Base-by-base conservation (phyloP, 768 basidiomycete genomes). In the Sarcodon aspratus region DNA sequence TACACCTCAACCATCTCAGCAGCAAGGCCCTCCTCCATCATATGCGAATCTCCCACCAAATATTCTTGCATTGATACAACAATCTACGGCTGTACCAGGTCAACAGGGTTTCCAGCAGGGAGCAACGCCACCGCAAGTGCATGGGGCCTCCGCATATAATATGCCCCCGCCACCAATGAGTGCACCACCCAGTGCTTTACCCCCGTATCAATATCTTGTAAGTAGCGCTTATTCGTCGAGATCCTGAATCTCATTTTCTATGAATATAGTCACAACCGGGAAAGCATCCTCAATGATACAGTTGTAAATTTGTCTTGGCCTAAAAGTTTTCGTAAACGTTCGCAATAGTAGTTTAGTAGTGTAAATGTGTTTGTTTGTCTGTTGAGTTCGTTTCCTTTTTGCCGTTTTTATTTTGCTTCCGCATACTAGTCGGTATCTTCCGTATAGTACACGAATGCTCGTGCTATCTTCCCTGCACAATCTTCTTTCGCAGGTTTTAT, bases 401-500 rank as follows among this genome's bases (percentile, higher is more conserved):
- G 35, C 38, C 11, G 3, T 36, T 6, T 15, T 9, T 35, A 21
- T 32, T 13, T 15, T 31, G 40, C 13, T 33, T 34, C n/a, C 35
- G 32, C 45, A 40, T n/a, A 43, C 27, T 42, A 4, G 15, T 42
- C 40, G 40, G 40, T 15, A 17, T 42, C 40, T 13, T 27, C 40
- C 40, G 40, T 17, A 11, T 65, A 62, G 31, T 62, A 13, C 40
- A 27, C 13, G 27, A 27, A 89, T 89, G 86, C 73, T 89, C 42
- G 75, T 81, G 55, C 73, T 89, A 34, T 74, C 81, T 33, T 73
- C 75, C 35, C 68, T 89, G 18, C 82, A 85, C 60, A 73, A 69
- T 36, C 69, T 83, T 35, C 76, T 89, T 27, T 66, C 75, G 27
- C 79, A 83, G 58, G 64, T 83, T 6, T 69, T 89, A 33, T 67